These are phyloP conservation scores for Hypocrella siamensis DNA, from an alignment of 2,329 filamentous ascomycete species.

Conservation along the genomic window DNA sequence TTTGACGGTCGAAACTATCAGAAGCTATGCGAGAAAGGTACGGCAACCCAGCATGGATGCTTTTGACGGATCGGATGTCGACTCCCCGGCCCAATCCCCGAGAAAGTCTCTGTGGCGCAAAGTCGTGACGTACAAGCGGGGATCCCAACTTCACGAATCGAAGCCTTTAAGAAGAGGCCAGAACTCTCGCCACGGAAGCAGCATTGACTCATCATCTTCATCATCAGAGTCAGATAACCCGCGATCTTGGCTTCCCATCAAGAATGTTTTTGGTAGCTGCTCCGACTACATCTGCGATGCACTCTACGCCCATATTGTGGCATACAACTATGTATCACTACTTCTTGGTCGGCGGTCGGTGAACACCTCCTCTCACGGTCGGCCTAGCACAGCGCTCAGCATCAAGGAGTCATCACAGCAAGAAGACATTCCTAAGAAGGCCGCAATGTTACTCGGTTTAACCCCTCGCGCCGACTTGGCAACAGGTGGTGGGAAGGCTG, in stretches of 20 bases:
- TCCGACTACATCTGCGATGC: constrained; percentile 42
- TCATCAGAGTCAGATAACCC: constrained; percentile 7
- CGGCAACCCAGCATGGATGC: constrained; percentile 20
- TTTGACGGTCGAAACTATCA: constrained; percentile 41
- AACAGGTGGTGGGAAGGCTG: constrained; percentile 8
- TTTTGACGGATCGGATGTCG: constrained; percentile 7
- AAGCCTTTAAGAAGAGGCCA: constrained; percentile 1
- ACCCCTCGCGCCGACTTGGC: constrained; percentile 9
- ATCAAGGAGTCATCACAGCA: constrained; percentile 11
- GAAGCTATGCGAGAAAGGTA: constrained; percentile 36
- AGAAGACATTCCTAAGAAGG: constrained; percentile 33
- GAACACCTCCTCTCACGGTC: constrained; percentile 4
- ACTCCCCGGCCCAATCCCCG: constrained; percentile 5
- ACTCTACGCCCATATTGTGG: constrained; percentile 41
- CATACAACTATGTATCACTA: constrained; percentile 39
- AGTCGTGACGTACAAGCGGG: constrained; percentile 15
- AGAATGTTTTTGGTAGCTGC: constrained; percentile 34
- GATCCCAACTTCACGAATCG: constrained; percentile 4
- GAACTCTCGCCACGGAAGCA: constrained; percentile 2
- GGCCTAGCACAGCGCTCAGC: constrained; percentile 5
- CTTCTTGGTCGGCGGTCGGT: constrained; percentile 12
- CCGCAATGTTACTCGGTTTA: constrained; percentile 34
- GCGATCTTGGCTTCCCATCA: constrained; percentile 27
- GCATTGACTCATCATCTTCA: constrained; percentile 5
- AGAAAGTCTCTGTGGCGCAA: constrained; percentile 20